Evolutionary conservation across 75 land plant species (phyloP), one percentile per base, ranked within the genome.

Genomic region (Isoetes taiwanensis): DNA sequence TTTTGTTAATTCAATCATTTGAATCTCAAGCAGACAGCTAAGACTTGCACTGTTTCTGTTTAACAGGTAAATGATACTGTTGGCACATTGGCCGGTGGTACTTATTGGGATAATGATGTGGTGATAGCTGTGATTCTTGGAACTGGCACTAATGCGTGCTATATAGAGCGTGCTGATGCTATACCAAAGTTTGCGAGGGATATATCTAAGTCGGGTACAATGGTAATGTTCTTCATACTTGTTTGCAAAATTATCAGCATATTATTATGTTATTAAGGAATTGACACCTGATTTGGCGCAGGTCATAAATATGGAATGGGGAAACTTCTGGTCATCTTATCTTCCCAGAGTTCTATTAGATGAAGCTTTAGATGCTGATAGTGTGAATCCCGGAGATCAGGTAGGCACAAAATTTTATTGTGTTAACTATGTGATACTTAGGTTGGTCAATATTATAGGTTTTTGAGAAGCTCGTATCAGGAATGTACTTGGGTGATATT

Each of bases 301-400:
- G 83, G 84, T 75, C 28, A 76, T 87, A 54, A 81, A 81, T 65
- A 76, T 76, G 72, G 82, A 87, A 30, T 87, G 94, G 94, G 88
- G 89, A 34, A 81, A 77, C 50, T 87, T 87, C 43, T 56, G 61
- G 74, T 78, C 85, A 5, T 40, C 77, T 2, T 76, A 76, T 62
- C 77, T 87, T 56, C 94, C 89, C 8, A 58, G 61, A 16, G 78
- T 82, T 2, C 70, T 71, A 39, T 78, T 50, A 66, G 94, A 87
- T 61, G 56, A 66, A 32, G 63, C 61, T 55, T 48, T 86, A 41
- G 89, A 86, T 62, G 61, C 58, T 50, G 84, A 80, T 30, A 77
- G 79, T 64, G 48, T 73, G 32, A 78, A 83, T 46, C 89, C 89
- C 33, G 77, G 77, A 29, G 78, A 78, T 57, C 80, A 67, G 78